phyloP scores from a whole-genome alignment of 768 basidiomycete species.

The Kwoniella pini region DNA sequence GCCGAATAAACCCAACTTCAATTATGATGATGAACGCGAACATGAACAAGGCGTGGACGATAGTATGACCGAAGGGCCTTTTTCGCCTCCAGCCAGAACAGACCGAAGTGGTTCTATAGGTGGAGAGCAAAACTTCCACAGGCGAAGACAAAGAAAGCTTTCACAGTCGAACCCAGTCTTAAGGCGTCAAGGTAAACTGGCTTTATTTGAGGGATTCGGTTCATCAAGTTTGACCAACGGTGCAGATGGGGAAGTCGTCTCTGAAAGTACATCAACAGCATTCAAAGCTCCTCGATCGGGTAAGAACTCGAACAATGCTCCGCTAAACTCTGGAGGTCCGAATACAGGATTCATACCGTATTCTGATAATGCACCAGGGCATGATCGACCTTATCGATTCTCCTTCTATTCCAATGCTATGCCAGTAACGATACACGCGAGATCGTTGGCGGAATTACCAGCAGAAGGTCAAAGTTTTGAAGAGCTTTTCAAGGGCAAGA shows the following conservation, averaged over 20 bases:
- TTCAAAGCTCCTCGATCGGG: slow-evolving; percentile 48
- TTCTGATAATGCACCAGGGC: slow-evolving; percentile 55
- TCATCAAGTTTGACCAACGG: slow-evolving; percentile 20
- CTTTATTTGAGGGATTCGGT: slow-evolving; percentile 72
- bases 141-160: slow-evolving; percentile 77
- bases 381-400: slow-evolving; percentile 92
- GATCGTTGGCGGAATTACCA: slow-evolving; percentile 87
- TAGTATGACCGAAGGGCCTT: slow-evolving; percentile 8
- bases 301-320: slow-evolving; percentile 28
- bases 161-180: slow-evolving; percentile 70
- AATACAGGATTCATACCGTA: slow-evolving; percentile 35
- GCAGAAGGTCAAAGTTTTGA: slow-evolving; percentile 91
- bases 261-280: slow-evolving; percentile 17
- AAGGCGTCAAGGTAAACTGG: slow-evolving; percentile 72
- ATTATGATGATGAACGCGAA: slow-evolving; percentile 33
- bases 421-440: slow-evolving; percentile 89
- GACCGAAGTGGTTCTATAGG: slow-evolving; percentile 21
- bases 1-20: slow-evolving; percentile 33
- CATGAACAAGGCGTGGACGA: slow-evolving; percentile 2
- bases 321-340: not conserved
- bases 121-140: slow-evolving; percentile 36
- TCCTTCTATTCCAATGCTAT: slow-evolving; percentile 96
- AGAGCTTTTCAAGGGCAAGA: slow-evolving; percentile 69
- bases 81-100: slow-evolving; percentile 30
- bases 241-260: slow-evolving; percentile 25